Percentiles rank a stretch among this genome's conserved stretches.
Conservation (phyloP, 2,329 filamentous ascomycete species). For the Keithomyces neogunnii region DNA sequence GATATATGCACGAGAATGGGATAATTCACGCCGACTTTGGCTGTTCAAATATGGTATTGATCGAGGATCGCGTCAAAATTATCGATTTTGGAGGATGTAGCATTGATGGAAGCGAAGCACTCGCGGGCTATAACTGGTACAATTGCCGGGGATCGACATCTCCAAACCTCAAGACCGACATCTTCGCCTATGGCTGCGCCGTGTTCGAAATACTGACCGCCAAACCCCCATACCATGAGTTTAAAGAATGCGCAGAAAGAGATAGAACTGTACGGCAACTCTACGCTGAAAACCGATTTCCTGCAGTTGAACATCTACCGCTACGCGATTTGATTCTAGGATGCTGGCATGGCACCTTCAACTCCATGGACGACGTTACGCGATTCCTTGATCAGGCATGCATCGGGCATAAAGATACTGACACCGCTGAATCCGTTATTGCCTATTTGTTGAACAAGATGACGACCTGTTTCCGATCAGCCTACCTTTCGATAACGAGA, state of each 20-base stretch:
- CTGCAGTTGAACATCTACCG: conserved; percentile 1
- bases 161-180: conserved; percentile 2
- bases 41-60: conserved; percentile 6
- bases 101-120: conserved; percentile 5
- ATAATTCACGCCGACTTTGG: conserved; percentile 6
- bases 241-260: neutral
- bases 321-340: conserved; percentile 6
- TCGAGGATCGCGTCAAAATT: conserved; percentile 3
- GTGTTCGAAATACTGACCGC: conserved; percentile 4
- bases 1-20: conserved; percentile 3
- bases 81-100: conserved; percentile 7
- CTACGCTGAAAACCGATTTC: conserved; percentile 3
- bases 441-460: neutral
- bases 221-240: conserved; percentile 3
- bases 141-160: neutral
- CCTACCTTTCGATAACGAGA: neutral
- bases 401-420: neutral
- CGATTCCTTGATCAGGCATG: conserved; percentile 1
- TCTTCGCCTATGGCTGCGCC: conserved; percentile 3
- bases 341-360: conserved; percentile 7
- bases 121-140: conserved; percentile 6
- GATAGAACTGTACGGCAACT: neutral
- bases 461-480: neutral
- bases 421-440: conserved; percentile 7
- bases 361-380: conserved; percentile 1